Base-by-base conservation (phyloP, 495 filamentous ascomycete genomes). In the Penicillium arizonense region DNA sequence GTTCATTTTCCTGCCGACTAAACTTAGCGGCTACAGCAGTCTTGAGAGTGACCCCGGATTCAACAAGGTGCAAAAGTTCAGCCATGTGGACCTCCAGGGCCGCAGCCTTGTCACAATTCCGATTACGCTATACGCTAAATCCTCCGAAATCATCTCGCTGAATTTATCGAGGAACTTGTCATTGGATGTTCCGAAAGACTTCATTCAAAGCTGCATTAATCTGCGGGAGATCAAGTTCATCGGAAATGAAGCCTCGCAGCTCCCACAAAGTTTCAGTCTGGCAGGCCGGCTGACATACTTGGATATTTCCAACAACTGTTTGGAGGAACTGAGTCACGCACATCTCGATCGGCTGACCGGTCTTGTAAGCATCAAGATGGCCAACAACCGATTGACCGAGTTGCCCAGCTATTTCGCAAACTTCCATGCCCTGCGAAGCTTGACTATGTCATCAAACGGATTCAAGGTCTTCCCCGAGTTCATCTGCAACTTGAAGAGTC, bases 21-120 rank as follows among this genome's bases (percentile, higher is more conserved):
- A 90, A 53, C 84, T 96, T 60, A 90, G 84, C 67, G 89, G 89
- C n/a, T 76, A 76, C 44, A 82, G 78, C 52, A 88, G 75, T 71
- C 71, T 86, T 12, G 83, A 87, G 52, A 79, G 87, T 52, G 92
- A 97, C 43, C 83, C 91, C 10, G 90, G 87, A 5, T 85, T 95
- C 40, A 80, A 75, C 56, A 90, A 88, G 57, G 80, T 87, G 66
- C 86, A 90, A 52, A 97, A 96, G 58, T 90, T 90, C 70, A 96
- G 84, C 65, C 89, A 97, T 62, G 88, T 99, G 51, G 91, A 99
- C 68, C 81, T 99, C 18, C 82, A 87, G 50, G 90, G 90, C n/a
- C 85, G 87, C 45, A 97, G 93, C 61, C 81, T 99, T 32, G 84
- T 94, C 61, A 95, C 94, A 3, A 99, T 99, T 40, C 94, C 94